phyloP scores from a whole-genome alignment of 768 basidiomycete species.

The Pulveroboletus ravenelii region DNA sequence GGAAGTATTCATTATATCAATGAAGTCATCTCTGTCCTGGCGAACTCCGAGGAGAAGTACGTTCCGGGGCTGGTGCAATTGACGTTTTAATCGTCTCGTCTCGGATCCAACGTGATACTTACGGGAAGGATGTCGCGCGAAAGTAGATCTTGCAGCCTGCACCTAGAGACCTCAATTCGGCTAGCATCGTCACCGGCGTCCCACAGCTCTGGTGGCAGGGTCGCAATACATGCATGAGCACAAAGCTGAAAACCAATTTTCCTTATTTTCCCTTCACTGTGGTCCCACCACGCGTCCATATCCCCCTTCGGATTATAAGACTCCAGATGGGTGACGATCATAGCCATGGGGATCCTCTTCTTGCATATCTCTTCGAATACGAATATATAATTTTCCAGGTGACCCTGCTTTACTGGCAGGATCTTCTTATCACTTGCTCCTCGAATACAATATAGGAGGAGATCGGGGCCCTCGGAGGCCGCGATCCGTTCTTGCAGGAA shows the following conservation, averaged over 20 bases:
- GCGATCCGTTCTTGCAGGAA: conserved; percentile 26
- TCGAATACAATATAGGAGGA: conserved; percentile 28
- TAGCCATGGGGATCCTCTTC: conserved; percentile 21
- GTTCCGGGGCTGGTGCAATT: conserved; percentile 15
- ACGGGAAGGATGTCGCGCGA: conserved; percentile 8
- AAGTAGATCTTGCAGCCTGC: conserved; percentile 9
- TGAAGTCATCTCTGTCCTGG: conserved; percentile 12
- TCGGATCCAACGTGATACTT: conserved; percentile 1
- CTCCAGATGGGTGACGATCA: conserved; percentile 28
- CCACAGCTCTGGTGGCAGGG: conserved; percentile 5
- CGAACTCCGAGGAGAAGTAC: conserved; percentile 15
- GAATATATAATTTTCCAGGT: conserved; percentile 18
- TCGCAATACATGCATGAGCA: conserved; percentile 36
- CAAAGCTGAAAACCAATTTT: conserved; percentile 29
- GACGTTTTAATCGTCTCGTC: not conserved
- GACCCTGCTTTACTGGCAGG: conserved; percentile 13
- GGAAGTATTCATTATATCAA: not conserved
- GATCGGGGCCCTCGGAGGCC: conserved; percentile 19
- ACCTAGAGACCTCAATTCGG: conserved; percentile 8
- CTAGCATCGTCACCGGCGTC: conserved; percentile 1
- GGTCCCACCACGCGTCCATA: conserved; percentile 36
- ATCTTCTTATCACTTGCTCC: conserved; percentile 12
- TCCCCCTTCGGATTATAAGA: conserved; percentile 20
- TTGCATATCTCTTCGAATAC: conserved; percentile 24
- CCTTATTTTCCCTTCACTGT: conserved; percentile 25